Evolutionary conservation across 139 green algal genomes (phyloP), one percentile per base, ranked within the genome.

Genomic region (Chlamydomonas sphaeroides): DNA sequence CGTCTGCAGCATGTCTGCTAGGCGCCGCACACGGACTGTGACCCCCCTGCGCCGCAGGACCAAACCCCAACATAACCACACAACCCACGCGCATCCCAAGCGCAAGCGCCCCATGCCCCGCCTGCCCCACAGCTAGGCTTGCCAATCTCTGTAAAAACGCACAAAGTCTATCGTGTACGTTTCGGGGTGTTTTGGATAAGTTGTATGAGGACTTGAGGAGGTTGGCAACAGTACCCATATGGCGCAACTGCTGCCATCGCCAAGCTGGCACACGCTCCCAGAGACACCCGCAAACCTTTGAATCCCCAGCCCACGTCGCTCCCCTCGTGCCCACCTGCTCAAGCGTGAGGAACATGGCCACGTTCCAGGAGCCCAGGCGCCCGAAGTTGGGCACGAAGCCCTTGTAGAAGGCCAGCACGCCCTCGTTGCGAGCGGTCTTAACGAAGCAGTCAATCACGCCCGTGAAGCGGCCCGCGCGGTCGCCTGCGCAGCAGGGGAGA

Each of bases 321-420:
- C 65, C 25, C 33, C 23, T 3, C 49, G 33, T 23, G 30, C 85
- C 84, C 75, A 94, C 91, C 87, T 98, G 95, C 88, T 99, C 97
- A 25, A 99, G 91, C 30, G 94, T 96, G n/a, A 99, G 81, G 89
- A 99, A 99, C 96, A 99, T 99, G 70, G 91, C 91, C 1, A 98
- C 92, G 84, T 99, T 99, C 95, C 95, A 99, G 33, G 90, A 91
- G 20, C 95, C 95, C 63, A 98, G 83, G 57, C 95, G 90, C 4
- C 82, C 89, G 86, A 98, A 98, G 88, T 99, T 99, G 69, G 95
- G 95, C 17, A 95, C 73, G 88, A 99, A 99, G 41, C 97, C 97
- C 78, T 98, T 98, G 92, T 99, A 99, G 84, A 99, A 99, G 20
- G 96, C 96, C 23, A 90, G 53, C n/a, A 95, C 25, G 15, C 96